Evolutionary conservation across 1,284 basidiomycete genomes (phyloP).

Genomic region (Moniliophthora roreri): DNA sequence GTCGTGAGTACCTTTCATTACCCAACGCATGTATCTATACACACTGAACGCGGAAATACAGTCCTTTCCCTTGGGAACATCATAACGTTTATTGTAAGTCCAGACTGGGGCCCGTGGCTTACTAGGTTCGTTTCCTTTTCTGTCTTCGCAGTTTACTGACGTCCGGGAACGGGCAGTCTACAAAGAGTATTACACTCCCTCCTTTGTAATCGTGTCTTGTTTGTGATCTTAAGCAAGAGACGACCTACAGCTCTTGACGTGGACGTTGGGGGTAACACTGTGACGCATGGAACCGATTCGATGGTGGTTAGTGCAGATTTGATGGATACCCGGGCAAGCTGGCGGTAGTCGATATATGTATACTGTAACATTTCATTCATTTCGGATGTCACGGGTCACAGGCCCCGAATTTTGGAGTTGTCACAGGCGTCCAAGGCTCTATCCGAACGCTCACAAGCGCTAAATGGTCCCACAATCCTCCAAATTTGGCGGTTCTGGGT

Average conservation of each 20-base stretch:
- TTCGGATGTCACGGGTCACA: too few relatives aligned
- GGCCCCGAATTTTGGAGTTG: too few relatives aligned
- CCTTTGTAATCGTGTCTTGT: conserved; percentile 33
- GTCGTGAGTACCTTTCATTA: conserved; percentile 27
- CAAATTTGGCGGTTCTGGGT: too few relatives aligned
- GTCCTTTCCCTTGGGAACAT: conserved; percentile 41
- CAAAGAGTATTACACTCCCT: conserved; percentile 34
- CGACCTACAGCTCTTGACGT: too few relatives aligned
- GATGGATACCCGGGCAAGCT: neutral
- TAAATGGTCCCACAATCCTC: too few relatives aligned
- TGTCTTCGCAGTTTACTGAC: neutral
- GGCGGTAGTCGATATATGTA: too few relatives aligned
- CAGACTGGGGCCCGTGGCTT: conserved; percentile 32
- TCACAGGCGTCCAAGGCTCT: too few relatives aligned
- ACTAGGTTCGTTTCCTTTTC: conserved; percentile 30
- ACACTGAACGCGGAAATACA: too few relatives aligned
- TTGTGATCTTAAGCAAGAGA: conserved; percentile 23
- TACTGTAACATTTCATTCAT: too few relatives aligned
- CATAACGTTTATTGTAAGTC: conserved; percentile 34
- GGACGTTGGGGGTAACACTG: neutral
- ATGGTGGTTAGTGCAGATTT: neutral
- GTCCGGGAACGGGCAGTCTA: too few relatives aligned
- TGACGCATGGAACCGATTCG: neutral
- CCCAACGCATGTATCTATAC: neutral
- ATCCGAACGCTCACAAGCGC: too few relatives aligned